phyloP scores from a whole-genome alignment of 2,329 filamentous ascomycete species.

The Nannizziopsis arthrosporioides region DNA sequence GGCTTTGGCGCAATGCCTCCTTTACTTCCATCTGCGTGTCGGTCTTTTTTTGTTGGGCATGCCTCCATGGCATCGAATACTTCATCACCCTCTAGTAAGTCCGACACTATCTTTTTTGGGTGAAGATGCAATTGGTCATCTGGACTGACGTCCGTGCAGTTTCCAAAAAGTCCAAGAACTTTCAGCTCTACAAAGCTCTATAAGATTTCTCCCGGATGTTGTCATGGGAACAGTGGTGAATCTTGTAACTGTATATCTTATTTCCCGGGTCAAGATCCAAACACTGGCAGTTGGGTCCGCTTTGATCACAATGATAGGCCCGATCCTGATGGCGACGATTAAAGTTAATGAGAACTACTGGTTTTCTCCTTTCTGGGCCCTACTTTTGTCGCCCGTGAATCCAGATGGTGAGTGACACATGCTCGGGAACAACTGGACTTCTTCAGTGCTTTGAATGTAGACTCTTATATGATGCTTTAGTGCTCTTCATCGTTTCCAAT shows the following conservation, averaged over 20 bases:
- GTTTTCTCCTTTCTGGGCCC: conserved; percentile 11
- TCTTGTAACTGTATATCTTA: conserved; percentile 11
- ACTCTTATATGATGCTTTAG: background rate
- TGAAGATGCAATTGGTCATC: conserved; percentile 1
- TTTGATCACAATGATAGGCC: conserved; percentile 13
- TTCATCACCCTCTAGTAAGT: conserved; percentile 38
- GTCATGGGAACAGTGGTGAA: conserved; percentile 26
- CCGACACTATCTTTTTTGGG: background rate
- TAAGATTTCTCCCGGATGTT: conserved; percentile 38
- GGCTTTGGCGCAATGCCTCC: conserved; percentile 45
- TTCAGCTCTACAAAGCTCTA: conserved; percentile 36
- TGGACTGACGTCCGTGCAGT: conserved; percentile 20
- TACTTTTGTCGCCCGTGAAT: conserved; percentile 14
- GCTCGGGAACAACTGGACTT: no score
- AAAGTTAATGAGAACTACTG: conserved; percentile 8
- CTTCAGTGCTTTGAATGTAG: no score
- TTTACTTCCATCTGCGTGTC: conserved; percentile 47
- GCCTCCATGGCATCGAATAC: conserved; percentile 38
- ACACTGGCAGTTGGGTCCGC: conserved; percentile 13
- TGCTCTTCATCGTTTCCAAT: conserved; percentile 38
- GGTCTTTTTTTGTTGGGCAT: conserved; percentile 37
- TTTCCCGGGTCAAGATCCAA: conserved; percentile 13
- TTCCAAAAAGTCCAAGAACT: conserved; percentile 42
- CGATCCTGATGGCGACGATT: conserved; percentile 13
- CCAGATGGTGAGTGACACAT: conserved; percentile 13